Conservation (phyloP, 1,284 basidiomycete genomes). For the Ustilago lituana region DNA sequence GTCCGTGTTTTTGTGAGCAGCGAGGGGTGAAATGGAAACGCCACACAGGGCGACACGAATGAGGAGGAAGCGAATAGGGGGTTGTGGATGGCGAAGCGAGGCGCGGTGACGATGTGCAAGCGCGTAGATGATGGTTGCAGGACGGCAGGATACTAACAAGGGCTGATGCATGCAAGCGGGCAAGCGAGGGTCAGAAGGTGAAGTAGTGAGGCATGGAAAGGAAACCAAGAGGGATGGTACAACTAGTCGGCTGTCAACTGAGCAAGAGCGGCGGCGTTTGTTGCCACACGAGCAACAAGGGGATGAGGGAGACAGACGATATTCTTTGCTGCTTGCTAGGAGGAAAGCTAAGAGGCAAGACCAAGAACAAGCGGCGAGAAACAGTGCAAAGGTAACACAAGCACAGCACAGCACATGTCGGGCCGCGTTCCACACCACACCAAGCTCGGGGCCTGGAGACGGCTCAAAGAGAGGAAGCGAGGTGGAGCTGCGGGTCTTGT, state of each 20-base stretch:
- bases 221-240: no score
- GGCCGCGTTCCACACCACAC: no score
- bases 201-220: background rate
- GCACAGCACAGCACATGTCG: background rate
- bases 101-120: background rate
- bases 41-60: background rate
- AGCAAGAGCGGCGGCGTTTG: background rate
- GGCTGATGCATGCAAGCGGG: slow-evolving; percentile 3
- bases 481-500: slow-evolving; percentile 1
- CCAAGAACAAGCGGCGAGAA: background rate
- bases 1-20: slow-evolving; percentile 6
- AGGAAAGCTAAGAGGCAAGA: slow-evolving; percentile 3
- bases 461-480: background rate
- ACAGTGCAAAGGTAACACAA: slow-evolving; percentile 2
- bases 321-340: slow-evolving; percentile 11
- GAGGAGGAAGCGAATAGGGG: background rate
- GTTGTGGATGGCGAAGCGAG: background rate
- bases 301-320: background rate
- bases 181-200: background rate
- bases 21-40: background rate
- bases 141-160: slow-evolving; percentile 11
- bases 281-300: slow-evolving; percentile 4
- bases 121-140: slow-evolving; percentile 12
- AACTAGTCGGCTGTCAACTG: no score
- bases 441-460: background rate